Percentiles rank a stretch among this genome's conserved stretches.
Conservation (phyloP, 2,329 filamentous ascomycete species). For the Cladophialophora carrionii region DNA sequence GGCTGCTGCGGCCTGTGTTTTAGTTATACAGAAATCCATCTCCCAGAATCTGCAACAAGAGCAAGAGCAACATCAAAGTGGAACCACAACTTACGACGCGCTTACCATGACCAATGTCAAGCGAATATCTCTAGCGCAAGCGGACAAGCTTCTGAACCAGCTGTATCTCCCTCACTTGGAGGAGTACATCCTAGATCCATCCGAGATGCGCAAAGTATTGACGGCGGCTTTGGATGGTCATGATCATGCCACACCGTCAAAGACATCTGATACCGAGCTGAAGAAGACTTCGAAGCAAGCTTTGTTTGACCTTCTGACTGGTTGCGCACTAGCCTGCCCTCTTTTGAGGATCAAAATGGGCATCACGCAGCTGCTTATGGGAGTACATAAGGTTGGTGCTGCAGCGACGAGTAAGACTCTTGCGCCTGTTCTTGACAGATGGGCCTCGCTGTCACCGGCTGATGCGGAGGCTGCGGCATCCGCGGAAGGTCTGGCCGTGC, state of each 20-base stretch:
- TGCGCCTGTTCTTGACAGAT: conserved; percentile 73
- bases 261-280: conserved; percentile 52
- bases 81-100: conserved; percentile 23
- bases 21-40: conserved; percentile 59
- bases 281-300: conserved; percentile 67
- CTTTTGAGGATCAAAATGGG: conserved; percentile 69
- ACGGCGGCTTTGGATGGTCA: conserved; percentile 62
- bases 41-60: conserved; percentile 47
- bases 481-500: conserved; percentile 53
- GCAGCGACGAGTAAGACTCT: conserved; percentile 72
- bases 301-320: conserved; percentile 72
- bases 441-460: conserved; percentile 61
- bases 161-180: conserved; percentile 76
- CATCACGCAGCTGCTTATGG: conserved; percentile 72
- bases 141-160: conserved; percentile 63
- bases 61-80: conserved; percentile 26
- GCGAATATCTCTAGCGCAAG: conserved; percentile 20
- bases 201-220: conserved; percentile 69
- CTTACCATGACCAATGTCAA: conserved; percentile 26
- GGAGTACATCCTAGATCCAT: conserved; percentile 80
- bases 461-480: conserved; percentile 57
- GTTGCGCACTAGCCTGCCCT: conserved; percentile 71
- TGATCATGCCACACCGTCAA: conserved; percentile 44
- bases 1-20: conserved; percentile 70
- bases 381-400: conserved; percentile 72